phyloP scores from a whole-genome alignment of 352 stramenopile species.

The Bremia lactucae region DNA sequence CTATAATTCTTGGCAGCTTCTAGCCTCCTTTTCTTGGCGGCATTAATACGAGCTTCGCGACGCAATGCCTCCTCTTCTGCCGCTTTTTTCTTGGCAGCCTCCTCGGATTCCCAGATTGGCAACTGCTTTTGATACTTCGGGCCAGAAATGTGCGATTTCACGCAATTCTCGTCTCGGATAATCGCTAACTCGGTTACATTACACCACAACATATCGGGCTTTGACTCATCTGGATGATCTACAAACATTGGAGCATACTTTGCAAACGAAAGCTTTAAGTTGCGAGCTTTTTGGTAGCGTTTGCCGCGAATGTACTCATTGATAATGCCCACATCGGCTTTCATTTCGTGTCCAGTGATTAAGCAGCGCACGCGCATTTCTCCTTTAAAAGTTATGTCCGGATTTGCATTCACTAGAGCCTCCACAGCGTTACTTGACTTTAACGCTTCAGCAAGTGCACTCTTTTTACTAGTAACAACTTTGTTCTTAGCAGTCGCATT shows the following conservation, averaged over 20 bases:
- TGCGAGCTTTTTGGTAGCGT: constrained; percentile 38
- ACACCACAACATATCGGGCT: constrained; percentile 48
- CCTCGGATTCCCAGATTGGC: constrained; percentile 33
- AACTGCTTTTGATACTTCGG: constrained; percentile 49
- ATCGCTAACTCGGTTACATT: constrained; percentile 51
- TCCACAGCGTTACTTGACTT: constrained; percentile 23
- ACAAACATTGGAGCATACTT: constrained; percentile 57
- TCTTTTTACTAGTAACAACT: constrained; percentile 3
- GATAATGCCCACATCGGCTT: constrained; percentile 42
- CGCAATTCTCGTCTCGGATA: constrained; percentile 30
- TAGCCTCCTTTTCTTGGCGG: constrained; percentile 22
- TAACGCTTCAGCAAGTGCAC: not conserved
- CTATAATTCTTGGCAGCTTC: constrained; percentile 8
- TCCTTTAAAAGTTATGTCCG: constrained; percentile 34
- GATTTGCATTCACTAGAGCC: constrained; percentile 26
- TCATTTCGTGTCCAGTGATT: constrained; percentile 60
- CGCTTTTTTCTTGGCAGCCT: constrained; percentile 30
- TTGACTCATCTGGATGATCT: constrained; percentile 42
- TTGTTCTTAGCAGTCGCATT: constrained; percentile 3
- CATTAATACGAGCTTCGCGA: constrained; percentile 14
- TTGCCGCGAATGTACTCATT: constrained; percentile 43
- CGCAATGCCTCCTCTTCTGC: constrained; percentile 21
- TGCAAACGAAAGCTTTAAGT: constrained; percentile 35
- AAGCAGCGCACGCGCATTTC: constrained; percentile 45
- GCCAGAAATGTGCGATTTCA: constrained; percentile 44